phyloP scores from a whole-genome alignment of 495 filamentous ascomycete species.

The Neurospora africana region DNA sequence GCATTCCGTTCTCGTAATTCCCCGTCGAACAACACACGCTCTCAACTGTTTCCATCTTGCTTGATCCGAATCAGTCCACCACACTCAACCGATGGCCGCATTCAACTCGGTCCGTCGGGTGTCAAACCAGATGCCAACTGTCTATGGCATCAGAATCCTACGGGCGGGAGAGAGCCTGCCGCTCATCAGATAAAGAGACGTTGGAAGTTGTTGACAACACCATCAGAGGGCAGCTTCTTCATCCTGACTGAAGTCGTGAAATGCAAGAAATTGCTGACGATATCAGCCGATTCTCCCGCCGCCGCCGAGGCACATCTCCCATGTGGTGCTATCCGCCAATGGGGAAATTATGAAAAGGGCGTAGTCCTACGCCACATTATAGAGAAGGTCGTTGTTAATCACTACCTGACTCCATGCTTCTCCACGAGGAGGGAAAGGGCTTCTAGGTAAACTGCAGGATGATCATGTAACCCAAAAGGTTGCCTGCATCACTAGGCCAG shows the following conservation, averaged over 20 bases:
- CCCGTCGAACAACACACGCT: neutral
- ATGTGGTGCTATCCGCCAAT: neutral
- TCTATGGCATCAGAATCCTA: neutral
- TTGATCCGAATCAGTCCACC: neutral
- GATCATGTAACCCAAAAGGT: neutral
- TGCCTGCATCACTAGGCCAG: neutral
- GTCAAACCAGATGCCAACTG: neutral
- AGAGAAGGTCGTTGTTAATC: neutral
- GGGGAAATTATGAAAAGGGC: no score
- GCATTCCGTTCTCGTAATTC: constrained; percentile 2
- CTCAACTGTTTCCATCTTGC: neutral
- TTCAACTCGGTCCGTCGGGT: neutral
- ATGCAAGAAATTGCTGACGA: neutral
- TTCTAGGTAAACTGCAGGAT: neutral
- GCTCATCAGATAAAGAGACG: neutral
- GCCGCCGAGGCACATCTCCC: neutral
- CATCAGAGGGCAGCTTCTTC: neutral
- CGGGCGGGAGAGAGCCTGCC: neutral
- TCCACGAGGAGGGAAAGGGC: neutral
- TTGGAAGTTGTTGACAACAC: neutral
- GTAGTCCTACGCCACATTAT: no score
- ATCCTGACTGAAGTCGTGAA: neutral
- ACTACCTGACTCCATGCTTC: neutral
- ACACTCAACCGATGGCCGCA: neutral
- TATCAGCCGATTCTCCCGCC: neutral